These are phyloP conservation scores for Hericium erinaceus DNA, from an alignment of 768 basidiomycete genomes.

Conservation along the genomic window DNA sequence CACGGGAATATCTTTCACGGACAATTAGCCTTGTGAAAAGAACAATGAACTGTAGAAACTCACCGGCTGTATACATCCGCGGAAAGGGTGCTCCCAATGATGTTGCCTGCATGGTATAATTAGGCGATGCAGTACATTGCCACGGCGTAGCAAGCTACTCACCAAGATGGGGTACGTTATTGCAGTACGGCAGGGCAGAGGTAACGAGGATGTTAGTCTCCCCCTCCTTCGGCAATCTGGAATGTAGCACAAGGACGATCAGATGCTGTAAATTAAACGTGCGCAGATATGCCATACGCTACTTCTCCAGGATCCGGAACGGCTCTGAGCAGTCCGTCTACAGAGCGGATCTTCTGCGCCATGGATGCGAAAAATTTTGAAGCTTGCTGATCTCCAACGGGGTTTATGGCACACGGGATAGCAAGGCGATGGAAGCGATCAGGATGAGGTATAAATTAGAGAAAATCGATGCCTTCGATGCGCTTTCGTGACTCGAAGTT, in stretches of 20 bases:
- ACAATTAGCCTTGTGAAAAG: too few relatives aligned
- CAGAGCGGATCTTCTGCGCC: constrained; percentile 32
- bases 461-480: neutral
- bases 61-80: constrained; percentile 95
- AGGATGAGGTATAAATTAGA: neutral
- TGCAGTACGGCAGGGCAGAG: constrained; percentile 92
- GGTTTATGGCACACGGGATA: neutral
- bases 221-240: constrained; percentile 71
- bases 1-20: constrained; percentile 49
- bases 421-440: neutral
- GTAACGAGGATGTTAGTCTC: constrained; percentile 87
- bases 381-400: neutral
- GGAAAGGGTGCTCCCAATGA: constrained; percentile 92
- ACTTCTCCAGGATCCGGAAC: constrained; percentile 34
- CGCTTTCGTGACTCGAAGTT: neutral
- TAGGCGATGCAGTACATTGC: neutral
- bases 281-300: constrained; percentile 25
- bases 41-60: neutral
- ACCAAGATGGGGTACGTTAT: constrained; percentile 96
- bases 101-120: constrained; percentile 46
- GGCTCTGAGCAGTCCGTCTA: constrained; percentile 33
- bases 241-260: neutral
- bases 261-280: neutral
- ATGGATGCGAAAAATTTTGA: constrained; percentile 11
- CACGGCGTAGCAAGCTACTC: constrained; percentile 18